Evolutionary conservation across 345 rosid species (phyloP), one percentile per base, ranked within the genome.

Genomic region (Excoecaria agallocha): DNA sequence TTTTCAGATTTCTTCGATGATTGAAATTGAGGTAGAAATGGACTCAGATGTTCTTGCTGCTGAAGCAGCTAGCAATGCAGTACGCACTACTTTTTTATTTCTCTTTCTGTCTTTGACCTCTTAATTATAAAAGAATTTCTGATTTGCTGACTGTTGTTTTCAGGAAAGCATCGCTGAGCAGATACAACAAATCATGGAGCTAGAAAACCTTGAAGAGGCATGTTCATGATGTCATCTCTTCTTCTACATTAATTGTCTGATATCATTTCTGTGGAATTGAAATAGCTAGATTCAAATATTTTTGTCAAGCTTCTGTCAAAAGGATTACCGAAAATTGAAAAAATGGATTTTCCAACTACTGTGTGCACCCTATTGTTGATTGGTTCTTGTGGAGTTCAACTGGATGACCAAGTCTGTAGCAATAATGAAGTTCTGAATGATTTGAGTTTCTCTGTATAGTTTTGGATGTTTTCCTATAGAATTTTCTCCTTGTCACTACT

Each of bases 131-230:
- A 7, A 71, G 66, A 63, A 50, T 49, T 52, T 60, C 35, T 58
- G 62, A 62, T 61, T 37, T n/a, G 69, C 66, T 66, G 54, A 59
- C 49, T 76, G 41, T 74, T 77, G 49, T 77, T 78, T 71, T 69
- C 87, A 93, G 99, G 97, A 90, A 82, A 87, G 77, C 76, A 82
- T 91, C 58, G 82, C 97, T 51, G 91, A 91, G 73, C 97, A 91
- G 82, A 91, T 95, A 83, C 87, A 86, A 69, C 94, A 92, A 72
- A 87, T 92, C 72, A 91, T 92, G 97, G 98, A 94, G 83, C 90
- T 94, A 10, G 97, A 94, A 81, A 91, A 92, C 79, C 95, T 94
- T 80, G 97, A 94, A 86, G 98, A 91, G 97, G 98, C 81, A 84
- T 54, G 77, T 68, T 59, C 52, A 13, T 65, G 37, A n/a, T 16